Evolutionary conservation across 176 grass and related monocot genomes (phyloP).

Genomic region (Raddia guianensis): DNA sequence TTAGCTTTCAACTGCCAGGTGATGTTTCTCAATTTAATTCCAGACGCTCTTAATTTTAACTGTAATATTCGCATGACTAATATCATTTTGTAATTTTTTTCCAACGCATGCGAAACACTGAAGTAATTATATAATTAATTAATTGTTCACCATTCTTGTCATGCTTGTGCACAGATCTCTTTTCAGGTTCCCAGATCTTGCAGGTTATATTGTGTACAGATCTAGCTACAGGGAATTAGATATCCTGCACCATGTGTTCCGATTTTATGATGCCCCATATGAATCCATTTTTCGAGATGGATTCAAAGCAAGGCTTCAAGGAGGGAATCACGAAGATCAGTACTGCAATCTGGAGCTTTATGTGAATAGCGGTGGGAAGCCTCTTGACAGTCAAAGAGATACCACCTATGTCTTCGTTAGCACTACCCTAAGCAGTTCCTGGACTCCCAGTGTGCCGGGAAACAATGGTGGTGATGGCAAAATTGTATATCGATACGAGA

Average conservation of each 20-base stretch:
- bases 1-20: not conserved
- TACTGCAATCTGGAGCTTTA: not conserved
- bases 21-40: not conserved
- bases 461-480: no score
- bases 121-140: not conserved
- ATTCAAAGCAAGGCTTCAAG: not conserved
- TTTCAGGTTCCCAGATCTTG: not conserved
- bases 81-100: no score
- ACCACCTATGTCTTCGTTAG: not conserved
- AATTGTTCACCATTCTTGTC: not conserved
- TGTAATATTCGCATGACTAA: not conserved
- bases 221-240: constrained; percentile 1
- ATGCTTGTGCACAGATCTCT: not conserved
- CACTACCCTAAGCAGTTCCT: constrained; percentile 10
- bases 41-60: not conserved
- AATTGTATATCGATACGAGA: constrained; percentile 10
- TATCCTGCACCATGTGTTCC: not conserved
- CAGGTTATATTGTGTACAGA: constrained; percentile 3
- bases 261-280: constrained; percentile 11
- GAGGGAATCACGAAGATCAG: not conserved
- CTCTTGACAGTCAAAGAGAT: constrained; percentile 1
- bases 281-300: not conserved
- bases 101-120: no score
- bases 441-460: not conserved
- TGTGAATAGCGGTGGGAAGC: not conserved